phyloP scores from a whole-genome alignment of 2,329 filamentous ascomycete species.

The Aschersonia sp. region DNA sequence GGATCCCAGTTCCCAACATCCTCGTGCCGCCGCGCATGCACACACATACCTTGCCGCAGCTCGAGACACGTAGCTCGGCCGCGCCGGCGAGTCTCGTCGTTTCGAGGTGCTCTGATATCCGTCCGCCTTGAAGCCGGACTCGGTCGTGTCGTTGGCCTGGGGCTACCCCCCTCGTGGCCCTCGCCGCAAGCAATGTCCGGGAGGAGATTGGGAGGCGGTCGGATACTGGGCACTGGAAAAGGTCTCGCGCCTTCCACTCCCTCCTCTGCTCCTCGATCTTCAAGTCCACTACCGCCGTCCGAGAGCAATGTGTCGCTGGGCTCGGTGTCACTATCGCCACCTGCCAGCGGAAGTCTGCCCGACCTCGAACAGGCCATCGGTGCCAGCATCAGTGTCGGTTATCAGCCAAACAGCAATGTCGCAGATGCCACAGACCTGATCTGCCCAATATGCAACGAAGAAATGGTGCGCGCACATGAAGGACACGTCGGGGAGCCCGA shows the following conservation, averaged over 20 bases:
- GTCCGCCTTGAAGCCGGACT: not conserved
- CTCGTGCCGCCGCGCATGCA: slow-evolving; percentile 2
- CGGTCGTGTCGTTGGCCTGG: not conserved
- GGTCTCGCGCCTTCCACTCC: slow-evolving; percentile 54
- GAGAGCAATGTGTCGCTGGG: slow-evolving; percentile 66
- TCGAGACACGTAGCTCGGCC: slow-evolving; percentile 19
- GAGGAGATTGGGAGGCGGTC: slow-evolving; percentile 81
- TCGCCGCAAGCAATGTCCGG: slow-evolving; percentile 47
- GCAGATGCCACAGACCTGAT: slow-evolving; percentile 48
- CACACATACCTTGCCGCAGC: slow-evolving; percentile 9
- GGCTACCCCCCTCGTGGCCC: not conserved
- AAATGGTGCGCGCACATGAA: slow-evolving; percentile 57
- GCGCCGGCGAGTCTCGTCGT: slow-evolving; percentile 16
- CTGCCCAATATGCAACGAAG: slow-evolving; percentile 96
- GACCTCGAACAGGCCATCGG: slow-evolving; percentile 65
- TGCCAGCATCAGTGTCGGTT: slow-evolving; percentile 60
- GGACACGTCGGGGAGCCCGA: not conserved
- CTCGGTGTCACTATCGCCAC: slow-evolving; percentile 55
- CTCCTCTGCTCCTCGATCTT: slow-evolving; percentile 25
- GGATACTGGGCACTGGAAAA: slow-evolving; percentile 78
- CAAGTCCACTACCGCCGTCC: slow-evolving; percentile 38
- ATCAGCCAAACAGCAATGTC: slow-evolving; percentile 36
- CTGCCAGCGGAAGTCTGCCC: slow-evolving; percentile 45
- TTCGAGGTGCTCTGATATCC: slow-evolving; percentile 4
- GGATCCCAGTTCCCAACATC: not conserved